Evolutionary conservation across 1,284 basidiomycete genomes (phyloP), one percentile per base, ranked within the genome.

Genomic region (Inonotus hispidus): DNA sequence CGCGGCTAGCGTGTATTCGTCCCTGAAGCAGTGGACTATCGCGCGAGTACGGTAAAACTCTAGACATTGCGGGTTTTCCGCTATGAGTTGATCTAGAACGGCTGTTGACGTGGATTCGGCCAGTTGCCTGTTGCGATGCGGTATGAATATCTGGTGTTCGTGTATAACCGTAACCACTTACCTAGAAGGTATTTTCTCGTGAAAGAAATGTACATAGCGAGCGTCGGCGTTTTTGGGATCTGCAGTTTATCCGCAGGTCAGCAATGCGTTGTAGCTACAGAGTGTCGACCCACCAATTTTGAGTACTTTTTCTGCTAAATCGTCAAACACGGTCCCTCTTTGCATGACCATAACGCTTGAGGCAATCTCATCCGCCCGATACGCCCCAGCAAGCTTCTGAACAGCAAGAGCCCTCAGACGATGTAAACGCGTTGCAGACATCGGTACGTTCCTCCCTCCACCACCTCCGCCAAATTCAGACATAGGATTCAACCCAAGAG

Each of bases 341-440:
- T 93, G 91, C 90, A 93, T 93, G 41, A 93, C 84, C 85, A 92
- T 90, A 38, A 93, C 91, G 69, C 88, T 90, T 1, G 88, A 88
- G 1, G 91, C 91, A 67, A 93, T 90, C 70, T 93, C 90, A 69
- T 93, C 90, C 19, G 82, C 78, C 68, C 84, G 84, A 69, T 93
- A 93, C 11, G 91, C 90, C 25, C 85, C 81, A 0, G 91, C 88
- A 32, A 92, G 77, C 69, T 92, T 92, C 71, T 91, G 87, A 21
- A 93, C 89, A 0, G 90, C 90, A 43, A 92, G 78, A 0, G 82
- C 84, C 38, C 90, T 75, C 47, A 93, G 73, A 47, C 88, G 78
- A 69, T 93, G 89, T 57, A 92, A 80, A 27, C 90, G 81, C 76
- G 83, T 88, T 0, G 89, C 83, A 39, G 87, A 90, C 90, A 93